Conservation (phyloP, 139 green algal genomes). For the Picochlorum sp. region DNA sequence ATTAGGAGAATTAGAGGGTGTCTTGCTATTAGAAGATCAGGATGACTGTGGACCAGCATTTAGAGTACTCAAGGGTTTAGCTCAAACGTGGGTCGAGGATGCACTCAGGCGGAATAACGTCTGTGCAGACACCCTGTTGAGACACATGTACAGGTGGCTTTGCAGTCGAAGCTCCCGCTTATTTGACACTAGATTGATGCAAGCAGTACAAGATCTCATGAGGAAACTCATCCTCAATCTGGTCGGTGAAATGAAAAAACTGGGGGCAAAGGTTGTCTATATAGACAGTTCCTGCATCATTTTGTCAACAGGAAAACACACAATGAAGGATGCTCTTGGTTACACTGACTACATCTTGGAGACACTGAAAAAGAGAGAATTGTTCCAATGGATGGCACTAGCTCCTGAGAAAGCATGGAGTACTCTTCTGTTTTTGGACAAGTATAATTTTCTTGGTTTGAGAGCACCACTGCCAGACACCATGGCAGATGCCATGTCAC, state of each 20-base stretch:
- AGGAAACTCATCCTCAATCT: conserved; percentile 72
- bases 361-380: conserved; percentile 54
- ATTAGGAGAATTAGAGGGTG: conserved; percentile 65
- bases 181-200: conserved; percentile 62
- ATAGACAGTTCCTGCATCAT: conserved; percentile 72
- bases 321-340: conserved; percentile 55
- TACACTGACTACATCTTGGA: conserved; percentile 79
- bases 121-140: conserved; percentile 59
- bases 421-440: conserved; percentile 73
- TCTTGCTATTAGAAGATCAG: conserved; percentile 31
- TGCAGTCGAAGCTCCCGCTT: conserved; percentile 46
- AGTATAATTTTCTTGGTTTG: conserved; percentile 69
- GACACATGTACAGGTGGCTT: conserved; percentile 80
- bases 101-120: conserved; percentile 53
- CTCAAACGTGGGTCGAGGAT: conserved; percentile 62
- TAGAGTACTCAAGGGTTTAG: conserved; percentile 55
- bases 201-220: conserved; percentile 45
- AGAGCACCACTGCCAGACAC: conserved; percentile 18
- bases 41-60: conserved; percentile 40
- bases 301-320: conserved; percentile 74
- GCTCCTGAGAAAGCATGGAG: conserved; percentile 59
- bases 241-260: conserved; percentile 63
- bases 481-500: conserved; percentile 14
- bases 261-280: conserved; percentile 74
- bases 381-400: conserved; percentile 72